phyloP scores from a whole-genome alignment of 352 stramenopile species.

The Globisporangium yorkense region DNA sequence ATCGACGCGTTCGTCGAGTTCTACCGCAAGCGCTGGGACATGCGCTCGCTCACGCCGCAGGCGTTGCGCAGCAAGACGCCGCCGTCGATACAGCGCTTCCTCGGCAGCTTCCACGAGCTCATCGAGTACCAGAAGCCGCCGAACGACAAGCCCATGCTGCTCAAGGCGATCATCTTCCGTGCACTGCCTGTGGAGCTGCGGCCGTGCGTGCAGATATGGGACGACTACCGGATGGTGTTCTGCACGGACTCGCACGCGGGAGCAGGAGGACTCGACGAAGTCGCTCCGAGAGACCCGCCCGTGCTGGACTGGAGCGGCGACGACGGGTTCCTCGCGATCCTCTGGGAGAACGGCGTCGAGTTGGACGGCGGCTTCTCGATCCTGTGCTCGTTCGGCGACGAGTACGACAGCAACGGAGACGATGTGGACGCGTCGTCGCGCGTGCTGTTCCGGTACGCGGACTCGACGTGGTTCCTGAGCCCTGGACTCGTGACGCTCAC shows the following conservation, averaged over 20 bases:
- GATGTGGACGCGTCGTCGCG: conserved; percentile 52
- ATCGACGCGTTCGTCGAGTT: conserved; percentile 90
- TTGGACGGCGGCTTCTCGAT: conserved; percentile 80
- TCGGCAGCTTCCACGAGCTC: conserved; percentile 58
- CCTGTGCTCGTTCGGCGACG: conserved; percentile 77
- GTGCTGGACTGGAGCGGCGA: conserved; percentile 78
- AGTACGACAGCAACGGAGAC: conserved; percentile 49
- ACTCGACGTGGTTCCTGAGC: conserved; percentile 75
- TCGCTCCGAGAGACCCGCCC: conserved; percentile 18
- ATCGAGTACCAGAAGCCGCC: conserved; percentile 42
- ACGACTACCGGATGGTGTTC: conserved; percentile 69
- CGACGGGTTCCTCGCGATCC: conserved; percentile 71
- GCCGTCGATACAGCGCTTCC: conserved; percentile 69
- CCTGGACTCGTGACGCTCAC: conserved; percentile 65
- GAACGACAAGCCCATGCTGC: conserved; percentile 59
- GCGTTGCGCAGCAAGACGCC: conserved; percentile 62
- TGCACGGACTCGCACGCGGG: conserved; percentile 29
- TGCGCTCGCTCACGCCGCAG: conserved; percentile 58
- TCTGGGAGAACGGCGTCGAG: conserved; percentile 74
- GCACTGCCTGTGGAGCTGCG: conserved; percentile 64
- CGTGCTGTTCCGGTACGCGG: conserved; percentile 72
- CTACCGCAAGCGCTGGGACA: conserved; percentile 78
- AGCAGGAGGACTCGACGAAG: not conserved
- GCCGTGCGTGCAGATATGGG: conserved; percentile 82
- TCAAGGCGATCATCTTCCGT: conserved; percentile 76